Evolutionary conservation across 2,329 filamentous ascomycete genomes (phyloP).

Genomic region (Ceratocystis cubensis): DNA sequence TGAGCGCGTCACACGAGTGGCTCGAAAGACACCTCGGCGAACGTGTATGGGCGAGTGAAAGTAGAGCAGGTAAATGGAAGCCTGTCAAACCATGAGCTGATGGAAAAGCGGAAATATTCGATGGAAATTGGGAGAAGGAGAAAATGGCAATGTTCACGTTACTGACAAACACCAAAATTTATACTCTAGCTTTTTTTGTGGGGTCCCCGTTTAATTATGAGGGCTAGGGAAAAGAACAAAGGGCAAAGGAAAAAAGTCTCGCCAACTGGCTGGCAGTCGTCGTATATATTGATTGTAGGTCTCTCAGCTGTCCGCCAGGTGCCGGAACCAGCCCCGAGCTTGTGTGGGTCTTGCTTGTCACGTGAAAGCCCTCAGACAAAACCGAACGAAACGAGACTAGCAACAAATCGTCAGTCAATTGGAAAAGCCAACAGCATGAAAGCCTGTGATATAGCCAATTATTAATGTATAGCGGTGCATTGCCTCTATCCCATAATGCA

Average conservation of each 20-base stretch:
- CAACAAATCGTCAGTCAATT: background rate
- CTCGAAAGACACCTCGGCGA: background rate
- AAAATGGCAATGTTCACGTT: background rate
- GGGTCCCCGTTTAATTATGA: background rate
- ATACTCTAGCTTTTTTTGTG: background rate
- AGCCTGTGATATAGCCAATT: background rate
- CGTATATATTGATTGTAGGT: background rate
- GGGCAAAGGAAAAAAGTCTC: background rate
- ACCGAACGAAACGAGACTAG: background rate
- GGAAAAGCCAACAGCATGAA: background rate
- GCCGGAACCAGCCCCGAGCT: background rate
- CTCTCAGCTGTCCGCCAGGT: background rate
- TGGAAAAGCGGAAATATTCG: background rate
- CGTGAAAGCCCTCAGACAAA: background rate
- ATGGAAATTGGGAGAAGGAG: background rate
- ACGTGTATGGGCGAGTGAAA: background rate
- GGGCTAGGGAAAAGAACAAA: background rate
- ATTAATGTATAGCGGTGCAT: background rate
- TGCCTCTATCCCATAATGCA: background rate
- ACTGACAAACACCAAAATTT: background rate
- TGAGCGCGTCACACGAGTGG: background rate
- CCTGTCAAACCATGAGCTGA: constrained; percentile 15
- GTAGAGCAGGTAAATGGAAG: background rate
- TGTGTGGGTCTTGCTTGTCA: background rate
- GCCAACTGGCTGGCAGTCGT: background rate